Evolutionary conservation across 1,139 yeast species (phyloP), one percentile per base, ranked within the genome.

Genomic region (Hyphopichia pseudoburtonii): DNA sequence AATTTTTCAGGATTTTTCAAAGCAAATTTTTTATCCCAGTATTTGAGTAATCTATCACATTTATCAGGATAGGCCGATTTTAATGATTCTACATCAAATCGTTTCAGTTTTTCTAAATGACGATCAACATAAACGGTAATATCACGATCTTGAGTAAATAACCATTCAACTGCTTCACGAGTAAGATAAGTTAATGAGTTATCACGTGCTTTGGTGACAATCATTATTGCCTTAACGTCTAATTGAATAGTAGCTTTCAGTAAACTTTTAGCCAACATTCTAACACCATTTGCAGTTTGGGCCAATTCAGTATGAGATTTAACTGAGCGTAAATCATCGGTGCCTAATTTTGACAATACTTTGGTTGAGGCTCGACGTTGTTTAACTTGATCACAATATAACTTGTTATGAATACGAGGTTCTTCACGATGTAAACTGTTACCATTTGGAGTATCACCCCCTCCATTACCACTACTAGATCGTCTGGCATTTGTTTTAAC

Each of bases 171-270:
- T 46, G 87, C 70, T 51, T 86, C 92, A 42, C 90, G 68, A 0
- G 95, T 86, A 33, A 87, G 65, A 48, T 78, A 81, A 7, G 85
- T 78, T 40, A 87, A 66, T 5, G 89, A 80, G 50, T 83, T 82
- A 54, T 88, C 96, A 38, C 92, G 72, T 0, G 94, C 94, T 57
- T 88, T 88, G 11, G 96, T 88, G 11, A 87, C 89, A 17, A 88
- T 76, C 80, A 88, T 74, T 17, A 88, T 76, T 8, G 86, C 78
- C 37, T 73, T 72, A 8, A 85, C 82, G 40, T 84, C 82, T 21
- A 87, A 60, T 46, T 81, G 82, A 28, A 87, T 82, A 3, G 86
- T 81, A 5, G 95, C 89, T 48, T 80, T 77, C 33, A 84, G 76
- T 30, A 87, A 66, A 55, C 84, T 86, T 46, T 82, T 82, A 16